These are phyloP conservation scores for Trametes coccinea DNA, from an alignment of 768 basidiomycete genomes.

Conservation along the genomic window DNA sequence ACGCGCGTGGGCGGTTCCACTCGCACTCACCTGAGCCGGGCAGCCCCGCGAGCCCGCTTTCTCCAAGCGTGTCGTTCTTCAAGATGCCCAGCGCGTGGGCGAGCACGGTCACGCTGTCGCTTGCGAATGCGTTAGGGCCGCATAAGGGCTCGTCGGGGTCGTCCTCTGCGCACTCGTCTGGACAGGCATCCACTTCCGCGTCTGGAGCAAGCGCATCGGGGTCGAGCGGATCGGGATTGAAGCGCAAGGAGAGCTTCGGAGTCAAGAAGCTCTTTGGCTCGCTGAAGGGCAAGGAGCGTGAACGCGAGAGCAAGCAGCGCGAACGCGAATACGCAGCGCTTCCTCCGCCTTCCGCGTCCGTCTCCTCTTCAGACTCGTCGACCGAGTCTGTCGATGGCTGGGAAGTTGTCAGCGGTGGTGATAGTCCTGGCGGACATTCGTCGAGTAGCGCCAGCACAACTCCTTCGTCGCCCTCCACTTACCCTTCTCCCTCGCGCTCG, in stretches of 20 bases:
- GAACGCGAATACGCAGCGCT: conserved; percentile 6
- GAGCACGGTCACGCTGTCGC: conserved; percentile 23
- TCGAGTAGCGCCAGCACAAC: background rate
- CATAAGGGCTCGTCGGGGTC: conserved; percentile 5
- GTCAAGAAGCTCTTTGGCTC: conserved; percentile 25
- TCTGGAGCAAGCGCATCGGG: background rate
- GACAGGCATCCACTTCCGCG: background rate
- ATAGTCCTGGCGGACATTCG: background rate
- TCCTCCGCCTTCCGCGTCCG: background rate
- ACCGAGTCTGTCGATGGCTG: conserved; percentile 16
- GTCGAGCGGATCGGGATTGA: conserved; percentile 31
- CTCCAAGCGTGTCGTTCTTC: conserved; percentile 18
- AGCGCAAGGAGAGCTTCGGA: conserved; percentile 41
- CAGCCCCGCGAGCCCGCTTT: conserved; percentile 17
- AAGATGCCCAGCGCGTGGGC: conserved; percentile 26
- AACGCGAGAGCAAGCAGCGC: conserved; percentile 16
- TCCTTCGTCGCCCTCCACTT: background rate
- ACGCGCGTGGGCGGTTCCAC: background rate
- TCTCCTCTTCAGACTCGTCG: conserved; percentile 13
- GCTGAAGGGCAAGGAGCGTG: conserved; percentile 30
- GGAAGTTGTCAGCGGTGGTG: conserved; percentile 5
- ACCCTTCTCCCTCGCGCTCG: conserved; percentile 1
- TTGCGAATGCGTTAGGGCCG: conserved; percentile 8
- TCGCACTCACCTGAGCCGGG: conserved; percentile 13
- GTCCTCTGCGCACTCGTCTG: background rate